Evolutionary conservation across 495 filamentous ascomycete species (phyloP).

Genomic region (Aspergillus funiculosus): DNA sequence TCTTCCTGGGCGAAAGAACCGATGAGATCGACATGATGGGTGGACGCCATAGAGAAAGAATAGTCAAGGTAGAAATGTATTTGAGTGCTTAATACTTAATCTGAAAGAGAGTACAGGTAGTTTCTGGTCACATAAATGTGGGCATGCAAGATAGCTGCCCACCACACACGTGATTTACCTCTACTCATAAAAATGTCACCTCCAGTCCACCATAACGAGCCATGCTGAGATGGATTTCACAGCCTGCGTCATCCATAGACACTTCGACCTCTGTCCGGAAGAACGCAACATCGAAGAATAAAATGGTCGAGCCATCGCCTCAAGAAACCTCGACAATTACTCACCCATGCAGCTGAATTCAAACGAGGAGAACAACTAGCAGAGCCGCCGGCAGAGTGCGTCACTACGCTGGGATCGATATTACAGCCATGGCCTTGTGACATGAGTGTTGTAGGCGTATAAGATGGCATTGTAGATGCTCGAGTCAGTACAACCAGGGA

Average conservation of each 20-base stretch:
- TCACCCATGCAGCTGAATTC: background rate
- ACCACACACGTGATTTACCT: too few species aligned
- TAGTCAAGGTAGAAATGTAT: too few species aligned
- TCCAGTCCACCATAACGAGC: too few species aligned
- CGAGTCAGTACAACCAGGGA: conserved; percentile 4
- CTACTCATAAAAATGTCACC: too few species aligned
- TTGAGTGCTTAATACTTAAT: too few species aligned
- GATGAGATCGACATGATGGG: too few species aligned
- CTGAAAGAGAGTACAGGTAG: too few species aligned
- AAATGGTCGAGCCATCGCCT: background rate
- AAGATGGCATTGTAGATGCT: conserved; percentile 1
- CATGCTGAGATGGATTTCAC: conserved; percentile 2
- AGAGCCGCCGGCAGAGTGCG: background rate
- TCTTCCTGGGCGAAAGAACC: conserved; percentile 1
- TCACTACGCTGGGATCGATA: background rate
- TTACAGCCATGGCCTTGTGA: background rate
- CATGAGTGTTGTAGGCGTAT: conserved; percentile 4
- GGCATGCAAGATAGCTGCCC: too few species aligned
- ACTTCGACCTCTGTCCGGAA: conserved; percentile 1
- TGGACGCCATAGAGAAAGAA: too few species aligned
- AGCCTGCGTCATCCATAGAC: conserved; percentile 5
- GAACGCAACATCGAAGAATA: conserved; percentile 6
- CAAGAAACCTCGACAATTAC: background rate
- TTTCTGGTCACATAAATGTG: too few species aligned
- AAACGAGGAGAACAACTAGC: background rate